Conservation (phyloP, 208 protist species). For the Acanthamoeba sp. region DNA sequence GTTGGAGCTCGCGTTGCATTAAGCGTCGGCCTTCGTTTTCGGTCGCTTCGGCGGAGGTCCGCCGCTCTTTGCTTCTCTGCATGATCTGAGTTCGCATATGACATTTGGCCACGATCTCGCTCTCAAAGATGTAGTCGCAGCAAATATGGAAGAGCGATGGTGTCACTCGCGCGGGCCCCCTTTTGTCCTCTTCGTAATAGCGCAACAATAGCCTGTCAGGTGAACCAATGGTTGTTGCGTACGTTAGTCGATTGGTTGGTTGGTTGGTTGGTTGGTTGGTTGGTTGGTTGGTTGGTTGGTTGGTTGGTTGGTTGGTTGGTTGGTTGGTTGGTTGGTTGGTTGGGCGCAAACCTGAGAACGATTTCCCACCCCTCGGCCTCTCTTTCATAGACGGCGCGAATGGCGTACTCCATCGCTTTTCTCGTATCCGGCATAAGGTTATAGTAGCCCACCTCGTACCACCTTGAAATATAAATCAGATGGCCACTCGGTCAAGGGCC, state of each 20-base stretch:
- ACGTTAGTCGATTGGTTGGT: not conserved
- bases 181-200: slow-evolving; percentile 1
- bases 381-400: not conserved
- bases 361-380: not conserved
- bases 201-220: not conserved
- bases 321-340: not conserved
- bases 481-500: too few relatives aligned
- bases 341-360: not conserved
- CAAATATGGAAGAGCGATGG: not conserved
- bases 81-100: not conserved
- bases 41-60: not conserved
- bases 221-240: too few relatives aligned
- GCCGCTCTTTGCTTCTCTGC: not conserved
- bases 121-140: not conserved
- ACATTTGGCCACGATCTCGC: not conserved
- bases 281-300: not conserved
- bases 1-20: not conserved
- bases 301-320: not conserved
- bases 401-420: slow-evolving; percentile 3
- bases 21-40: not conserved
- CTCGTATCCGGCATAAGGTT: not conserved
- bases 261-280: not conserved
- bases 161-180: not conserved
- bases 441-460: not conserved
- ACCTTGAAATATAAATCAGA: too few relatives aligned